Conservation (phyloP, 2,329 filamentous ascomycete species). For the Passalora sequoiae region DNA sequence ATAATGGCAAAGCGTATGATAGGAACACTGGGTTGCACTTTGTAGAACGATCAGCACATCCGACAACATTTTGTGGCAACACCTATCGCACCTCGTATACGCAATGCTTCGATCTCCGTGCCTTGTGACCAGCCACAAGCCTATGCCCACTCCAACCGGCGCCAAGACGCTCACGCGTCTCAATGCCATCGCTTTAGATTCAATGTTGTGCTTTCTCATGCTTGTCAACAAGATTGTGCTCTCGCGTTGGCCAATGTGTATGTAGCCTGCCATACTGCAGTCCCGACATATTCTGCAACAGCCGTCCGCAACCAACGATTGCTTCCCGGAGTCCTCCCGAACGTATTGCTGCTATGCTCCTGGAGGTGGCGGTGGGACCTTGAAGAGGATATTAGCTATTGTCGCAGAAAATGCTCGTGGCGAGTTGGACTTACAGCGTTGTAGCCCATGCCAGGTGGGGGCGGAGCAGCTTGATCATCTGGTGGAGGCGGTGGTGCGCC, state of each 20-base stretch:
- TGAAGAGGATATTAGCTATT: background rate
- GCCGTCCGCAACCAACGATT: background rate
- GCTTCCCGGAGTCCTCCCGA: too few species aligned
- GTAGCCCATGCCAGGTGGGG: slow-evolving; percentile 9
- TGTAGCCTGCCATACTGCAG: background rate
- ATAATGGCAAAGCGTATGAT: too few species aligned
- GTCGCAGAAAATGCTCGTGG: background rate
- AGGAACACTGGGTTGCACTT: too few species aligned
- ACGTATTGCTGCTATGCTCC: background rate
- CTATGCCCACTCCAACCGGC: background rate
- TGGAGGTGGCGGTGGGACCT: background rate
- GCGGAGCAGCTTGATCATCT: slow-evolving; percentile 5
- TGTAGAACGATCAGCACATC: too few species aligned
- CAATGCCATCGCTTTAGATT: background rate
- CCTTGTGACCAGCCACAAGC: background rate
- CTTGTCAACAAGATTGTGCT: background rate
- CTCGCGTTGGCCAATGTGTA: background rate
- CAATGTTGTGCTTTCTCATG: background rate
- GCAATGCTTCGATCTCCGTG: background rate
- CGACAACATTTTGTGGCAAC: background rate
- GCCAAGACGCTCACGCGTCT: background rate
- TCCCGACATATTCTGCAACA: background rate
- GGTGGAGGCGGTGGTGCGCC: slow-evolving; percentile 12
- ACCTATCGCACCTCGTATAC: background rate
- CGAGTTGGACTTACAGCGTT: slow-evolving; percentile 7